phyloP scores from a whole-genome alignment of 1,139 yeast genomes.

The Torulaspora globosa region DNA sequence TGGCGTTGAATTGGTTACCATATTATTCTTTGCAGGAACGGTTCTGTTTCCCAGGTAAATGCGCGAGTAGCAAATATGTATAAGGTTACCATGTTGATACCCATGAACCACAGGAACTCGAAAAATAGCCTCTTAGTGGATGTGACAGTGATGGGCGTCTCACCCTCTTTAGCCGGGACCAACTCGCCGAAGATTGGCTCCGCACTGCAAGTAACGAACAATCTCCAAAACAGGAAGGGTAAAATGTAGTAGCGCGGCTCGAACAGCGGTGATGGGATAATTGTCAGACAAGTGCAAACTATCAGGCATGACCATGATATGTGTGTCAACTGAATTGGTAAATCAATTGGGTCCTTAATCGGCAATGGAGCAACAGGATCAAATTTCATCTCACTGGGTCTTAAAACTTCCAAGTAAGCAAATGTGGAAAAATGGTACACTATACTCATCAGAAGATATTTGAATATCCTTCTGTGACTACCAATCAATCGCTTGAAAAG shows the following conservation, averaged over 20 bases:
- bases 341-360: constrained; percentile 34
- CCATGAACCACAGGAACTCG: constrained; percentile 61
- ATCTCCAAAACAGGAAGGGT: constrained; percentile 73
- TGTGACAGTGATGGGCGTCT: constrained; percentile 23
- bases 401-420: constrained; percentile 41
- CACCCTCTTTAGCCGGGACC: constrained; percentile 18
- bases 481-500: constrained; percentile 62
- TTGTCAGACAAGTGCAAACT: constrained; percentile 53
- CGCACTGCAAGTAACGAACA: constrained; percentile 47
- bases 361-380: constrained; percentile 38
- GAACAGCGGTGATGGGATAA: constrained; percentile 84
- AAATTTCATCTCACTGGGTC: constrained; percentile 37
- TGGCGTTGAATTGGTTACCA: constrained; percentile 50
- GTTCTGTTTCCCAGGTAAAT: constrained; percentile 65
- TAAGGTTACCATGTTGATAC: constrained; percentile 52
- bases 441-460: constrained; percentile 48
- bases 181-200: constrained; percentile 36
- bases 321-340: constrained; percentile 42
- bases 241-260: constrained; percentile 90
- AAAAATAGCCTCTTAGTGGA: constrained; percentile 41
- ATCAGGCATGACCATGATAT: constrained; percentile 47
- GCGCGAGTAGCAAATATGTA: constrained; percentile 56
- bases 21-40: constrained; percentile 68
- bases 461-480: constrained; percentile 39
- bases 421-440: constrained; percentile 68